Evolutionary conservation across 352 stramenopile genomes (phyloP), one percentile per base, ranked within the genome.

Genomic region (Phytophthora pisi): DNA sequence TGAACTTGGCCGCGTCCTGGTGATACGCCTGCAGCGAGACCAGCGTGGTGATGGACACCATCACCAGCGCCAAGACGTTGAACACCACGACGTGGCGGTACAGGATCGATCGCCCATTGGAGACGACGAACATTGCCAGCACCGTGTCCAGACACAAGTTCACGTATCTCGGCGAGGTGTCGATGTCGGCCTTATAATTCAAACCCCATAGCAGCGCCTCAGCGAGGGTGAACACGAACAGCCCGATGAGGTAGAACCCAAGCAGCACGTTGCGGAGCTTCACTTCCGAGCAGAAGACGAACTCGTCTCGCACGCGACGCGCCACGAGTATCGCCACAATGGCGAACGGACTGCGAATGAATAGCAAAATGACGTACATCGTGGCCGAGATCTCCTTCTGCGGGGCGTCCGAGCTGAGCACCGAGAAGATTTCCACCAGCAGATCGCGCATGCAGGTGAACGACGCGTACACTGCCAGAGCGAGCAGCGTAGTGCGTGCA

Each of bases 81-180:
- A 92, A 92, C 8, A 76, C 57, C 10, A 90, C 63, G 0, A 82
- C 66, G 49, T 92, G 82, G 18, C 86, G 86, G 47, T 91, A 87
- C 46, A 93, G 59, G 24, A 96, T 86, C 2, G 86, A 94, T 16
- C 88, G 74, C 13, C 88, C 88, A 28, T 93, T 94, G 2, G 88
- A 96, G 3, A 92, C 88, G 18, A 93, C 71, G 54, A 96, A 93
- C 86, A 96, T 96, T 7, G 82, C 75, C 6, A 96, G 63, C 49
- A 96, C 88, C 0, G 78, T 84, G 54, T 93, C 86, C 8, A 96
- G 70, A 45, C 86, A 96, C 61, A 96, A 56, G 31, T 96, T 88
- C 28, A 91, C 79, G 57, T 94, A 93, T 16, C 82, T 68, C 24
- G 82, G 61, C 2, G 84, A 91, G 1, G 82, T 86, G 53, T 91